Conservation (phyloP, 2,329 filamentous ascomycete genomes). For the Colletotrichum endophyticum region DNA sequence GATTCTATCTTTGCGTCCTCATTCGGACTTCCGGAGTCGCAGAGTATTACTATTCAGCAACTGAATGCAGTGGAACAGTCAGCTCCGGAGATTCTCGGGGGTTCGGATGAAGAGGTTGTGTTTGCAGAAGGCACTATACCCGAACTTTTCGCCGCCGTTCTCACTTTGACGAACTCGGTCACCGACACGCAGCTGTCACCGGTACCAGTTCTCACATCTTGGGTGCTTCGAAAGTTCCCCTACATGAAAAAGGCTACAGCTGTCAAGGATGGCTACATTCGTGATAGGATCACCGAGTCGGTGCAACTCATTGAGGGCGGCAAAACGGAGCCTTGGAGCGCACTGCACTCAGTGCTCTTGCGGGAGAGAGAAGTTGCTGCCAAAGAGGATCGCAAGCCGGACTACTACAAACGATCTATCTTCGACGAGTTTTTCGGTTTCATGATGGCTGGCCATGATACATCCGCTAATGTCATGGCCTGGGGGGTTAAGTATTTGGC, state of each 20-base stretch:
- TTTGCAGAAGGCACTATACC: conserved; percentile 18
- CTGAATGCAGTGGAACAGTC: conserved; percentile 21
- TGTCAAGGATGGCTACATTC: conserved; percentile 33
- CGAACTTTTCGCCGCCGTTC: conserved; percentile 25
- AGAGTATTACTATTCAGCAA: conserved; percentile 27
- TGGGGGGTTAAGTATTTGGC: conserved; percentile 27
- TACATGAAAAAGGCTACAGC: conserved; percentile 31
- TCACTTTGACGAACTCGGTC: conserved; percentile 31
- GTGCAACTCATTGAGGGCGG: conserved; percentile 24
- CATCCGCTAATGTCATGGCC: not conserved
- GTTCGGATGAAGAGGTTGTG: not conserved
- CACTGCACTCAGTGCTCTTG: conserved; percentile 35
- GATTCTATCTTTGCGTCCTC: conserved; percentile 33
- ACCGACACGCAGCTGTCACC: conserved; percentile 33
- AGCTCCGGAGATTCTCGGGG: not conserved
- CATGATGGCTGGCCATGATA: conserved; percentile 6
- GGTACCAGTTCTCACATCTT: conserved; percentile 28
- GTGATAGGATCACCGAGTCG: conserved; percentile 25
- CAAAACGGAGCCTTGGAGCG: conserved; percentile 26
- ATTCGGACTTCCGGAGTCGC: conserved; percentile 28
- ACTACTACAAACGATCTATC: not conserved
- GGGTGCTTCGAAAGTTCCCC: conserved; percentile 30
- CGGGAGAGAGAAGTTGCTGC: conserved; percentile 32
- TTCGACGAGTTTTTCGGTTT: not conserved
- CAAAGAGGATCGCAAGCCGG: conserved; percentile 12